phyloP scores from a whole-genome alignment of 495 filamentous ascomycete species.

The Polyplosphaeria fusca region DNA sequence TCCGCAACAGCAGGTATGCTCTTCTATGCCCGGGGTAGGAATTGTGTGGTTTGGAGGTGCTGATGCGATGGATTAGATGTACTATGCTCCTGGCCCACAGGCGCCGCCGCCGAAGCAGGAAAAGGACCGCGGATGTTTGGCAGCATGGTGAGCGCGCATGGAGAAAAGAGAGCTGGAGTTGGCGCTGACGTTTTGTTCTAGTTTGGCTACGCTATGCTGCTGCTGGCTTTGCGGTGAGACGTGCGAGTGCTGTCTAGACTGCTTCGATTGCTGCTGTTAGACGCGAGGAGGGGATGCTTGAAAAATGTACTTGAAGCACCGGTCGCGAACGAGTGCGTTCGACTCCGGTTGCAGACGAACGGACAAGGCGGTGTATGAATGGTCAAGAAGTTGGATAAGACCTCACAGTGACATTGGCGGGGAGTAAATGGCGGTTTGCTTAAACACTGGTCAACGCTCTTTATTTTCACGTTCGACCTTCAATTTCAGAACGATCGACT shows the following conservation, averaged over 20 bases:
- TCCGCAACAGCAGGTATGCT: constrained; percentile 20
- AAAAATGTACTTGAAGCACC: no score
- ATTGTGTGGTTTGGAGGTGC: background rate
- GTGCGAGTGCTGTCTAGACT: constrained; percentile 23
- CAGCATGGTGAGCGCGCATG: constrained; percentile 11
- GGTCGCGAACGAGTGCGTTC: no score
- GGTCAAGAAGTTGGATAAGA: no score
- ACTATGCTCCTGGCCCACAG: constrained; percentile 2
- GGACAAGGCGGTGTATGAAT: no score
- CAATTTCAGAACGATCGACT: no score
- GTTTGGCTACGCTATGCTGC: constrained; percentile 24
- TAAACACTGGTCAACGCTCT: no score
- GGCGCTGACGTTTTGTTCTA: background rate
- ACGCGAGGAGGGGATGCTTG: no score
- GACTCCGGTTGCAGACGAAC: no score
- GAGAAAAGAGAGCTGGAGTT: background rate
- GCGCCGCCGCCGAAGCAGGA: background rate
- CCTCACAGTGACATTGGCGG: no score
- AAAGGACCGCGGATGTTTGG: constrained; percentile 21
- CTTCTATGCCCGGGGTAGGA: background rate
- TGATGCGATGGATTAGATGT: constrained; percentile 4
- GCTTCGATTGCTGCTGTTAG: constrained; percentile 20
- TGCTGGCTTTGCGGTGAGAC: constrained; percentile 25
- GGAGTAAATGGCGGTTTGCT: no score
- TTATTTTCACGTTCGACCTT: no score